These are phyloP conservation scores for Cerioporus squamosus DNA, from an alignment of 1,284 basidiomycete genomes.

Conservation along the genomic window DNA sequence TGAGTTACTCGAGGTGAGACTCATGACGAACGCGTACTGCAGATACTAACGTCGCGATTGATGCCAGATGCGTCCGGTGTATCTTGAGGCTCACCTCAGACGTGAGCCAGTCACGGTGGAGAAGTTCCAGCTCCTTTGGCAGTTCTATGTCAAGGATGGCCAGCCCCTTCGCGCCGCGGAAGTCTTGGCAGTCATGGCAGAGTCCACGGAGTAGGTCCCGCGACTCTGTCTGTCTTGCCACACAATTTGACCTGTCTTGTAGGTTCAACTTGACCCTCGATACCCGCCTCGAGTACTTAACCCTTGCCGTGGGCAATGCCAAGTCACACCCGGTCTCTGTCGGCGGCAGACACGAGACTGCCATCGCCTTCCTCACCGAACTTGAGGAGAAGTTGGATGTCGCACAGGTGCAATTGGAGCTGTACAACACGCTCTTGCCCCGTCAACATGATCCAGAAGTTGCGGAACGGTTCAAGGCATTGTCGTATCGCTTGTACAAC, in stretches of 20 bases:
- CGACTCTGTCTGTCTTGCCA: neutral
- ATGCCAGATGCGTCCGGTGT: slow-evolving; percentile 78
- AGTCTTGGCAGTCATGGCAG: slow-evolving; percentile 86
- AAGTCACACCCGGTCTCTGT: slow-evolving; percentile 89
- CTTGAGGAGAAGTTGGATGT: slow-evolving; percentile 98
- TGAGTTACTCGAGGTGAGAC: slow-evolving; percentile 83
- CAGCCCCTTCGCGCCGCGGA: slow-evolving; percentile 87
- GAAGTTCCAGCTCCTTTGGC: slow-evolving; percentile 94
- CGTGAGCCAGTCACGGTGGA: slow-evolving; percentile 81
- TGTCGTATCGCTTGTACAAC: slow-evolving; percentile 62
- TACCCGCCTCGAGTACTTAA: slow-evolving; percentile 85
- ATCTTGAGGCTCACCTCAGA: slow-evolving; percentile 86
- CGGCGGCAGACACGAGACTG: slow-evolving; percentile 78
- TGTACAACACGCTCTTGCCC: slow-evolving; percentile 69
- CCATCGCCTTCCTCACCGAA: slow-evolving; percentile 90
- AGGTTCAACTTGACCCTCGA: slow-evolving; percentile 77
- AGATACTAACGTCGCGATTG: neutral
- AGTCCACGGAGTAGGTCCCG: slow-evolving; percentile 74
- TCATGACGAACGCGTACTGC: neutral
- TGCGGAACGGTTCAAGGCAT: slow-evolving; percentile 55
- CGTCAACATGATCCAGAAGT: slow-evolving; percentile 64
- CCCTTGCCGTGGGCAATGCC: slow-evolving; percentile 93
- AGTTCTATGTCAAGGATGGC: slow-evolving; percentile 93
- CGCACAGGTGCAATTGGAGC: slow-evolving; percentile 93
- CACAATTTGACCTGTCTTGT: neutral